phyloP scores from a whole-genome alignment of 2,329 filamentous ascomycete species.

The Oidium heveae region DNA sequence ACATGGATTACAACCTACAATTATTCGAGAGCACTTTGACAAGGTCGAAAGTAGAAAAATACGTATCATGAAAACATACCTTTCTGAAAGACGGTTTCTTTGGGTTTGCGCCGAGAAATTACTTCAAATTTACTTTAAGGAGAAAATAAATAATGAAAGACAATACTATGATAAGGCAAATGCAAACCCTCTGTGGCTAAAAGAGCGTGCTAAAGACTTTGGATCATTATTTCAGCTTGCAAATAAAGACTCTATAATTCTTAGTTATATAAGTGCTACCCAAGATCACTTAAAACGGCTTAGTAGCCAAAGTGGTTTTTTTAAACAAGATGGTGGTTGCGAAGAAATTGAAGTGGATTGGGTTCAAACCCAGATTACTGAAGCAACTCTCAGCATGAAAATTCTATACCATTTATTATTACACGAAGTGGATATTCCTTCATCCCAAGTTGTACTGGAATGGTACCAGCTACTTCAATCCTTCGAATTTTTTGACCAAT shows the following conservation, averaged over 20 bases:
- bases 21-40: conserved; percentile 33
- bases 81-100: conserved; percentile 45
- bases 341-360: conserved; percentile 33
- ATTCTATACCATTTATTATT: conserved; percentile 48
- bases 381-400: conserved; percentile 49
- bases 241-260: conserved; percentile 4
- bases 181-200: conserved; percentile 2
- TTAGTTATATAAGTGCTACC: conserved; percentile 22
- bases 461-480: conserved; percentile 56
- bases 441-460: conserved; percentile 30
- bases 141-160: not conserved
- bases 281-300: conserved; percentile 23
- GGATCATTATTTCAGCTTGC: not conserved
- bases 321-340: conserved; percentile 19
- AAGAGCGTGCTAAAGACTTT: conserved; percentile 4
- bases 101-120: conserved; percentile 32
- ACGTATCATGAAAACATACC: conserved; percentile 45
- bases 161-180: conserved; percentile 1
- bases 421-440: conserved; percentile 27
- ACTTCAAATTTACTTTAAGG: conserved; percentile 14
- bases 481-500: conserved; percentile 41
- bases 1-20: conserved; percentile 13
- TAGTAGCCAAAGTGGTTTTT: conserved; percentile 20
- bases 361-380: conserved; percentile 36
- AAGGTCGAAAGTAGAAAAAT: conserved; percentile 34